Percentiles rank a stretch among this genome's conserved stretches.
Conservation (phyloP, 441 rosid genomes). For the Aquilaria agallochum region DNA sequence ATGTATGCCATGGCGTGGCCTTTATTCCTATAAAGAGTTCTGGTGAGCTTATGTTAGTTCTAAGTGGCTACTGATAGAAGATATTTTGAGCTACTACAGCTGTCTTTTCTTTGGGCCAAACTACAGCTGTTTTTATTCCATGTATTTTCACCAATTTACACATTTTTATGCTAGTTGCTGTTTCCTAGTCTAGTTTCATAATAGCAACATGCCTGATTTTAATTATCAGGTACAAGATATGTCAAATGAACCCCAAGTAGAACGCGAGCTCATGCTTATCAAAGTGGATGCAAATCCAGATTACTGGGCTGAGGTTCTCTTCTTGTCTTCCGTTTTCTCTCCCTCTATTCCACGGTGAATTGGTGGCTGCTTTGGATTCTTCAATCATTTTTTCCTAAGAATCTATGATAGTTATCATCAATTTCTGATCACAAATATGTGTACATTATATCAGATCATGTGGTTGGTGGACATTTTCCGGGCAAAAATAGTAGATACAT, state of each 20-base stretch:
- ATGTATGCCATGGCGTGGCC: too few species aligned
- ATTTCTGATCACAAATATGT: constrained; percentile 5
- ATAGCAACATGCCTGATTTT: constrained; percentile 6
- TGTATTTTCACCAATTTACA: constrained; percentile 5
- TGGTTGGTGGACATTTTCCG: constrained; percentile 91
- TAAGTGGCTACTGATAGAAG: background rate
- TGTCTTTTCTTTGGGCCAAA: background rate
- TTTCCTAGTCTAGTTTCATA: constrained; percentile 11
- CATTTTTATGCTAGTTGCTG: constrained; percentile 15
- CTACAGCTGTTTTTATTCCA: background rate
- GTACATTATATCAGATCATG: constrained; percentile 58
- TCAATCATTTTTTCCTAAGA: background rate
- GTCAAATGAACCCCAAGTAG: constrained; percentile 89
- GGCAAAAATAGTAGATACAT: constrained; percentile 85
- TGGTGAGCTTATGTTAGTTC: background rate
- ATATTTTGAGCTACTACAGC: background rate
- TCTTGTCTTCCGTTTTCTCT: background rate
- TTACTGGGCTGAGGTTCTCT: constrained; percentile 60
- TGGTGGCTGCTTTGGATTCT: background rate
- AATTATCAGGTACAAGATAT: constrained; percentile 73
- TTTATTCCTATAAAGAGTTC: background rate
- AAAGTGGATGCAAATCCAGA: constrained; percentile 64
- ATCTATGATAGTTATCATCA: background rate
- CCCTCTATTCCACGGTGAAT: background rate
- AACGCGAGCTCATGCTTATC: constrained; percentile 88